Conservation (phyloP, 768 basidiomycete species). For the Sporobolomyces pararoseus region DNA sequence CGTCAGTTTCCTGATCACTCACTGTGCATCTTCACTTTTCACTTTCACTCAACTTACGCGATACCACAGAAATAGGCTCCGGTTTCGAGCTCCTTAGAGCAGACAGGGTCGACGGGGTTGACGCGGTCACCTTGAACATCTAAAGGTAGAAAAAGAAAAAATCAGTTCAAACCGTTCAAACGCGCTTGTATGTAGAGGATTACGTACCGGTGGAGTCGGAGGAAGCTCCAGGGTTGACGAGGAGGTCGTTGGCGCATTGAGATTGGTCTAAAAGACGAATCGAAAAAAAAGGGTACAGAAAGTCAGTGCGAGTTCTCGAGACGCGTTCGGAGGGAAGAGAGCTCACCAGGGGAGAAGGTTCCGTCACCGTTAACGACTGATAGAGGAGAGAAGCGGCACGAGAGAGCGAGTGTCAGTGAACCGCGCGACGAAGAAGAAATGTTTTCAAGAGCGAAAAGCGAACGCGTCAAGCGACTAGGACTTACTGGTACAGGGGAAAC, state of each 20-base stretch:
- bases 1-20: no score
- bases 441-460: no score
- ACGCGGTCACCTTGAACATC: slow-evolving; percentile 18
- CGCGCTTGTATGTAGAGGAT: neutral
- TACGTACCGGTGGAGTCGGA: neutral
- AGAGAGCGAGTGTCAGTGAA: neutral
- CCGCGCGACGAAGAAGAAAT: neutral
- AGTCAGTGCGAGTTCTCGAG: neutral
- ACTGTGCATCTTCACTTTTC: no score
- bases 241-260: slow-evolving; percentile 2
- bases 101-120: slow-evolving; percentile 13
- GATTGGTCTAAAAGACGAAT: slow-evolving; percentile 3
- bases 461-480: neutral
- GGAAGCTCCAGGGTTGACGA: slow-evolving; percentile 20
- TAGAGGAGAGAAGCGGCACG: neutral
- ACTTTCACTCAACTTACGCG: no score
- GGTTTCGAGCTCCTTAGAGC: slow-evolving; percentile 17
- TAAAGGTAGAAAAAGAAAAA: no score
- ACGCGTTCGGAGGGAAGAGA: no score
- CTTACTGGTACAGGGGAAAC: slow-evolving; percentile 30
- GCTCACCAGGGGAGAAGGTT: slow-evolving; percentile 22
- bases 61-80: slow-evolving; percentile 37
- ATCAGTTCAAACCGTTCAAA: neutral
- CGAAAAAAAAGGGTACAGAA: neutral
- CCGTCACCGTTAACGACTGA: slow-evolving; percentile 30